phyloP scores from a whole-genome alignment of 208 protist genomes.

The Leishmania turanica region DNA sequence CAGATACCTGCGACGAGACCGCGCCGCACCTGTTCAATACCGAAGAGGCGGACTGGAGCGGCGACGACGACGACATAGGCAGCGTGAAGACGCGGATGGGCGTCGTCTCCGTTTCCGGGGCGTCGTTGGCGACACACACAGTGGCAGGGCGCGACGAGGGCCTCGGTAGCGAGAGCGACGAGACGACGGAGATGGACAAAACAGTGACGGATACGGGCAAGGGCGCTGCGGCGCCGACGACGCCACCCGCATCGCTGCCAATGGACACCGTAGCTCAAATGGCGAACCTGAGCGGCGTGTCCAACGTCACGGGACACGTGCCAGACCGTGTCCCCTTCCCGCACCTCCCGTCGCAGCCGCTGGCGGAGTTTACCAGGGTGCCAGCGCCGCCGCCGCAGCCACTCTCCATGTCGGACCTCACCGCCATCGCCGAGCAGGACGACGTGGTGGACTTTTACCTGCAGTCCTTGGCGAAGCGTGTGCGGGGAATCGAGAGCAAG shows the following conservation, averaged over 20 bases:
- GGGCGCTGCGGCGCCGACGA: neutral
- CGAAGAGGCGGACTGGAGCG: neutral
- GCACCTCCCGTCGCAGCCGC: neutral
- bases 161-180: neutral
- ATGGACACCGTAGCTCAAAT: too few relatives aligned
- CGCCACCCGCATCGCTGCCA: too few relatives aligned
- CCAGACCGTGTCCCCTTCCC: neutral
- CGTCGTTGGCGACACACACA: neutral
- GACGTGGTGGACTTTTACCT: slow-evolving; percentile 43
- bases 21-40: too few relatives aligned
- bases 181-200: neutral
- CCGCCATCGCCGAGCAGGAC: slow-evolving; percentile 37
- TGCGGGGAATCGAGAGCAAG: slow-evolving; percentile 38
- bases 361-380: neutral
- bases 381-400: neutral
- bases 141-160: neutral
- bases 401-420: slow-evolving; percentile 34
- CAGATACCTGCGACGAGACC: neutral
- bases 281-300: too few relatives aligned
- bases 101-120: neutral
- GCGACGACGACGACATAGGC: neutral
- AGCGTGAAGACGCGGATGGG: neutral
- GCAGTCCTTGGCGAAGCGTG: slow-evolving; percentile 12
- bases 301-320: too few relatives aligned
- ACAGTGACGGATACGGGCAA: neutral